Percentiles rank a stretch among this genome's conserved stretches.
phyloP scores from a whole-genome alignment of 2,329 filamentous ascomycete species.

The Fusarium kyushuense region DNA sequence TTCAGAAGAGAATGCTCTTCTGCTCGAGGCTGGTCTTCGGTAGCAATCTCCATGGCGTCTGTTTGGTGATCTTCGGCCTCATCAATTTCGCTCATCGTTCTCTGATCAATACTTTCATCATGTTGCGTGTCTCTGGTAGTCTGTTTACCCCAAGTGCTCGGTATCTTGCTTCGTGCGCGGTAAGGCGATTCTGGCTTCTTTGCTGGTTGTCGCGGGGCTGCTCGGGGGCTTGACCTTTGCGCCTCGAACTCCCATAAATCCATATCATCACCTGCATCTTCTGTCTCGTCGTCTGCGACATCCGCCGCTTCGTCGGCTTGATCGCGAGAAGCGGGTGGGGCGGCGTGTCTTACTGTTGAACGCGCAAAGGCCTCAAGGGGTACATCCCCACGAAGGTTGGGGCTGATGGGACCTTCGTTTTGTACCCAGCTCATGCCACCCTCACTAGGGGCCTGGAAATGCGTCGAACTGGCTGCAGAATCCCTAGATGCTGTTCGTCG shows the following conservation, averaged over 20 bases:
- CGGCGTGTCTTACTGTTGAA: constrained; percentile 1
- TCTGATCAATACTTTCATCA: not conserved
- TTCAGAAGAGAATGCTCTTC: constrained; percentile 62
- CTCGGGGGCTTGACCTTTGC: constrained; percentile 58
- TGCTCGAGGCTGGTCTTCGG: constrained; percentile 38
- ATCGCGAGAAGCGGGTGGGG: constrained; percentile 4
- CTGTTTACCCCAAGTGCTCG: constrained; percentile 57
- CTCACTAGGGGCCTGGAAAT: constrained; percentile 49
- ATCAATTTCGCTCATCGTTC: constrained; percentile 3
- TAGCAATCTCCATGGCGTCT: constrained; percentile 28
- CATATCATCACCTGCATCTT: constrained; percentile 57
- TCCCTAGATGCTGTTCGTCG: constrained; percentile 37
- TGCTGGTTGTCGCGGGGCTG: constrained; percentile 48
- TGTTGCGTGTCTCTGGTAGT: constrained; percentile 40
- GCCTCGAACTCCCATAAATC: constrained; percentile 71
- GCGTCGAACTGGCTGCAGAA: constrained; percentile 53
- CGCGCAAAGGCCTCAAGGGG: constrained; percentile 49
- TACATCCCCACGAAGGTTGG: constrained; percentile 52
- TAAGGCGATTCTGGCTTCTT: constrained; percentile 42
- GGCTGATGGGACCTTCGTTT: constrained; percentile 54
- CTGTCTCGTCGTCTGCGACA: constrained; percentile 35
- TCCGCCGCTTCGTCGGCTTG: constrained; percentile 34
- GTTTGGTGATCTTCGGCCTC: constrained; percentile 9
- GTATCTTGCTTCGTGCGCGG: constrained; percentile 46
- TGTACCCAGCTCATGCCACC: constrained; percentile 61